Evolutionary conservation across 1,139 yeast genomes (phyloP).

Genomic region (Candida sanyaensis): DNA sequence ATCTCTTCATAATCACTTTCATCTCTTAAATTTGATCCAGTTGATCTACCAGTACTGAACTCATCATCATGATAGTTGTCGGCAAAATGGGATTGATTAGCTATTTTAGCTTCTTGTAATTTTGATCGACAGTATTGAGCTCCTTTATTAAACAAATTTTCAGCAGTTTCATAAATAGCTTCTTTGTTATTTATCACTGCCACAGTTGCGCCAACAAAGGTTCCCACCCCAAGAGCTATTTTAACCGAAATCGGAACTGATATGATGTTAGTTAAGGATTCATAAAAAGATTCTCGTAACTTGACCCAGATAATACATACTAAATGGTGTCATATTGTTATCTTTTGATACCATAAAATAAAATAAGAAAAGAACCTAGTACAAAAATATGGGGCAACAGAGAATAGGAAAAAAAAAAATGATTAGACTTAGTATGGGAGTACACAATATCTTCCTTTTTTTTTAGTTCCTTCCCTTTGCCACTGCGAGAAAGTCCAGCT

Average conservation of each 20-base stretch:
- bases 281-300: too few species aligned
- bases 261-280: slow-evolving; percentile 7
- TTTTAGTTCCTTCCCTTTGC: too few species aligned
- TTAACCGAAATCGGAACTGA: slow-evolving; percentile 42
- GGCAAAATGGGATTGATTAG: slow-evolving; percentile 26
- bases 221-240: slow-evolving; percentile 41
- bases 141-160: slow-evolving; percentile 32
- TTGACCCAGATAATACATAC: slow-evolving; percentile 4
- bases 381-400: too few species aligned
- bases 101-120: slow-evolving; percentile 22
- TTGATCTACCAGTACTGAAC: slow-evolving; percentile 13
- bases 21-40: slow-evolving; percentile 11
- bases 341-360: too few species aligned
- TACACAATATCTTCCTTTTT: too few species aligned
- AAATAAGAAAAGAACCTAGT: too few species aligned
- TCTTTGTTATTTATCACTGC: slow-evolving; percentile 39
- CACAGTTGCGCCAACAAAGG: slow-evolving; percentile 39
- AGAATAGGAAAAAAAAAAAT: too few species aligned
- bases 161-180: slow-evolving; percentile 33
- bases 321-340: neutral
- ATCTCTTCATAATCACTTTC: slow-evolving; percentile 21
- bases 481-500: too few species aligned
- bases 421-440: too few species aligned
- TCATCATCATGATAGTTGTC: slow-evolving; percentile 27
- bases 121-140: slow-evolving; percentile 36